Conservation (phyloP, 2,329 filamentous ascomycete genomes). For the Ascochyta rabiei region DNA sequence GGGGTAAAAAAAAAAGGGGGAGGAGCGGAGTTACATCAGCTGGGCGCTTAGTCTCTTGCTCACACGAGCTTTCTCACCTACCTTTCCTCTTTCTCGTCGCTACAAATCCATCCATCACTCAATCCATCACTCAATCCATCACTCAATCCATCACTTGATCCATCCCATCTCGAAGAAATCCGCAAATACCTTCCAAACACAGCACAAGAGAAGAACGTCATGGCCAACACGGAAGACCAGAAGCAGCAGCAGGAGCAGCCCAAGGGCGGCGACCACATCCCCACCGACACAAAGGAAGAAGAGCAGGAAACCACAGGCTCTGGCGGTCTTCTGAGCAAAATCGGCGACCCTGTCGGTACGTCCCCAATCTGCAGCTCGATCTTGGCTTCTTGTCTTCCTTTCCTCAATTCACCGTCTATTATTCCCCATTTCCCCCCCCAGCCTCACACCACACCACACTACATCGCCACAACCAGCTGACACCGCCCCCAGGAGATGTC, state of each 20-base stretch:
- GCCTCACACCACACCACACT: neutral
- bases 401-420: neutral
- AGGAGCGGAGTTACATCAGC: neutral
- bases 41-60: no score
- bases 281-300: constrained; percentile 23
- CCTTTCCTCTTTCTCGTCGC: no score
- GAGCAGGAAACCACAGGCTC: constrained; percentile 29
- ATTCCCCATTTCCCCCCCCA: neutral
- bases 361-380: neutral
- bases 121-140: no score
- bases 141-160: no score
- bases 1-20: neutral
- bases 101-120: no score
- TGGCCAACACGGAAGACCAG: constrained; percentile 22
- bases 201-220: neutral
- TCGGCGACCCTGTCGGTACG: constrained; percentile 44
- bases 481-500: constrained; percentile 37
- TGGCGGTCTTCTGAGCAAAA: constrained; percentile 35
- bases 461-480: neutral
- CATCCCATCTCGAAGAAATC: neutral
- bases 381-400: neutral
- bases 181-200: neutral
- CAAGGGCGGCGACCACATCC: constrained; percentile 38
- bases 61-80: no score
- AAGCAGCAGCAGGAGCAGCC: constrained; percentile 14